These are phyloP conservation scores for Zopfia rhizophila DNA, from an alignment of 2,329 filamentous ascomycete species.

Conservation along the genomic window DNA sequence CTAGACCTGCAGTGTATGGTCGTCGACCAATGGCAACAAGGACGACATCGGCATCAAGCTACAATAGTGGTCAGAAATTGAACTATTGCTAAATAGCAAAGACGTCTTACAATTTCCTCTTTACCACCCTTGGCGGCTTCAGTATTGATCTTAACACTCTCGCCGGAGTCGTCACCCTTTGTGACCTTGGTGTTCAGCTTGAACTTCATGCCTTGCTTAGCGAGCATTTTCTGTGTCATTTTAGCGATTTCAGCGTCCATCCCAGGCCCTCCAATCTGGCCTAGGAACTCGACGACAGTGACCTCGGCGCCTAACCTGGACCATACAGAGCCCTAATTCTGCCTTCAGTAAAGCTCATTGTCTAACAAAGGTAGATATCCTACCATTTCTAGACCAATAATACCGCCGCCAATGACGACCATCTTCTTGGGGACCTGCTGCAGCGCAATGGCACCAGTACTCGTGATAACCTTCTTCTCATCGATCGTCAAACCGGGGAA, in stretches of 20 bases:
- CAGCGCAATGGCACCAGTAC: conserved; percentile 91
- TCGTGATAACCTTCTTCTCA: conserved; percentile 96
- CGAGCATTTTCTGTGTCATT: conserved; percentile 87
- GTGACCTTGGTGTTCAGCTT: conserved; percentile 97
- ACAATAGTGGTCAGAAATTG: conserved; percentile 31
- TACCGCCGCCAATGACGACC: conserved; percentile 97
- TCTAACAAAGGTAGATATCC: conserved; percentile 24
- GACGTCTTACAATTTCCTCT: conserved; percentile 78
- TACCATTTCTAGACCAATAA: conserved; percentile 98
- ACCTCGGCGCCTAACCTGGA: conserved; percentile 92
- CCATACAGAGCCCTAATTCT: conserved; percentile 82
- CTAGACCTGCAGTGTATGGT: conserved; percentile 91
- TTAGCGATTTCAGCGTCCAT: conserved; percentile 98
- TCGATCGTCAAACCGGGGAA: conserved; percentile 97
- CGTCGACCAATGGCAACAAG: conserved; percentile 96
- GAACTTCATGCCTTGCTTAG: conserved; percentile 98
- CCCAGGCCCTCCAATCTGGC: conserved; percentile 95
- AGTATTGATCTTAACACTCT: conserved; percentile 81
- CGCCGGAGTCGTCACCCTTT: conserved; percentile 81
- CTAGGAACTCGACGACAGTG: conserved; percentile 95
- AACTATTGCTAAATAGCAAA: not conserved
- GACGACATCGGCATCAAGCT: conserved; percentile 94
- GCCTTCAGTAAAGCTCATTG: conserved; percentile 32
- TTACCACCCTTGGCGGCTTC: conserved; percentile 98
- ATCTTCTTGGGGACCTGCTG: conserved; percentile 94